A percentile compares a stretch with the other conserved stretches of the same genome.
Evolutionary conservation across 257 asterid species (phyloP).

Genomic region (Perilla frutescens): DNA sequence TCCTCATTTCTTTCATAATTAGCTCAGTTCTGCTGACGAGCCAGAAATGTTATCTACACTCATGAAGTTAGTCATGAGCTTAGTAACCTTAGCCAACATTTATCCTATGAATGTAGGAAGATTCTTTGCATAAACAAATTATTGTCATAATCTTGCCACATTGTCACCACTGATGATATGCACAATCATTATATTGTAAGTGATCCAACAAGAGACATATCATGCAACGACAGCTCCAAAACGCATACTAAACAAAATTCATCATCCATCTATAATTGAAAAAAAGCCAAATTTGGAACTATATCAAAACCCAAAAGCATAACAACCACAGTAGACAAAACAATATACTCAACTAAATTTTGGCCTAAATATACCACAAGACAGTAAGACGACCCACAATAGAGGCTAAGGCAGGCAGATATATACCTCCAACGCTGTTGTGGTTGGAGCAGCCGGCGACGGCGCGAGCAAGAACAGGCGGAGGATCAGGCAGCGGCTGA

Average conservation of each 20-base stretch:
- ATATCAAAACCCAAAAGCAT: background rate
- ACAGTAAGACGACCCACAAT: background rate
- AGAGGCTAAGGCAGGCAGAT: background rate
- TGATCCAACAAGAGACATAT: conserved; percentile 10
- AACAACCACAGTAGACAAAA: background rate
- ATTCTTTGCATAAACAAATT: background rate
- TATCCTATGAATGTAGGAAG: background rate
- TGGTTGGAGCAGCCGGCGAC: conserved; percentile 88
- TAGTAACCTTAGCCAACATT: conserved; percentile 2
- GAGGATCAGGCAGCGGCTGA: conserved; percentile 66
- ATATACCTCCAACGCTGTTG: conserved; percentile 84
- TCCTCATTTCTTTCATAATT: background rate
- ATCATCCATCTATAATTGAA: background rate
- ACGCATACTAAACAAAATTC: background rate
- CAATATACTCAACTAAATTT: background rate
- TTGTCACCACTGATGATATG: background rate
- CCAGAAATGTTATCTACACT: background rate
- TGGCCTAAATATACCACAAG: background rate
- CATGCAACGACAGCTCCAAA: background rate
- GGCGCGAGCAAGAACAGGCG: conserved; percentile 71
- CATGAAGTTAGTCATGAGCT: background rate
- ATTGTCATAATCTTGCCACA: background rate
- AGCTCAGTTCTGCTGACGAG: background rate
- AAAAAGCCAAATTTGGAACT: background rate
- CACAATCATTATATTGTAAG: background rate